Evolutionary conservation across 2,329 filamentous ascomycete species (phyloP).

Genomic region (Elsinoe australis): DNA sequence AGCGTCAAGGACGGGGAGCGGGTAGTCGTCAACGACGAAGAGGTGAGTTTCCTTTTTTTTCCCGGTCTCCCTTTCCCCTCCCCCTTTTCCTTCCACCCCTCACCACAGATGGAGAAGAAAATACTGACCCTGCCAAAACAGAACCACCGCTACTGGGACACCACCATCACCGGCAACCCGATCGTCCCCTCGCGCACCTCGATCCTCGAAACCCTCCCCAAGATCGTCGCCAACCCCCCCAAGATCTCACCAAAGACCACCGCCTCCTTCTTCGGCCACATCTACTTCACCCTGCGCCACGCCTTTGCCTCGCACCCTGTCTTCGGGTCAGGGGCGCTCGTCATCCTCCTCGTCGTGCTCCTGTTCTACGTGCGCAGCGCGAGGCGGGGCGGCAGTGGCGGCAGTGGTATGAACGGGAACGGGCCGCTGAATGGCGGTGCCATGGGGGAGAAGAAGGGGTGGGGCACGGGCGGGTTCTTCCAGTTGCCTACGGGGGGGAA

Average conservation of each 20-base stretch:
- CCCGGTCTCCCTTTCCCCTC: neutral
- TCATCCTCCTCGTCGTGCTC: conserved; percentile 24
- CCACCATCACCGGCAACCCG: conserved; percentile 76
- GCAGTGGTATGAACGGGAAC: neutral
- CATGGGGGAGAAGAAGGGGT: conserved; percentile 7
- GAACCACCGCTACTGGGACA: conserved; percentile 94
- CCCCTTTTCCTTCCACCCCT: conserved; percentile 27
- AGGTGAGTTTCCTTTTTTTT: conserved; percentile 54
- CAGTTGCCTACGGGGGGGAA: conserved; percentile 10
- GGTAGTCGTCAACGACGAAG: conserved; percentile 94
- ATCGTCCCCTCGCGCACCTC: conserved; percentile 85
- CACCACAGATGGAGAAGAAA: conserved; percentile 5
- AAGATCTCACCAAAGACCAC: conserved; percentile 71
- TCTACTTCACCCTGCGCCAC: conserved; percentile 48
- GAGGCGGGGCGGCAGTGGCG: neutral
- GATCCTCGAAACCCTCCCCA: conserved; percentile 77
- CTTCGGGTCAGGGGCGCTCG: conserved; percentile 46
- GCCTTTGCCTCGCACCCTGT: conserved; percentile 40
- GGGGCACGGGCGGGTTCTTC: conserved; percentile 11
- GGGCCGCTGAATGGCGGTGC: neutral
- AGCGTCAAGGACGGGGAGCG: conserved; percentile 78
- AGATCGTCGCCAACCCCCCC: conserved; percentile 60
- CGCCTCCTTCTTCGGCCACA: conserved; percentile 61
- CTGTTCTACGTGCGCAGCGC: neutral
- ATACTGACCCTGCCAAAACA: conserved; percentile 35